Percentiles rank a stretch among this genome's conserved stretches.
Evolutionary conservation across 306 rosid species (phyloP).

Genomic region (Pterocarpus macrocarpus): DNA sequence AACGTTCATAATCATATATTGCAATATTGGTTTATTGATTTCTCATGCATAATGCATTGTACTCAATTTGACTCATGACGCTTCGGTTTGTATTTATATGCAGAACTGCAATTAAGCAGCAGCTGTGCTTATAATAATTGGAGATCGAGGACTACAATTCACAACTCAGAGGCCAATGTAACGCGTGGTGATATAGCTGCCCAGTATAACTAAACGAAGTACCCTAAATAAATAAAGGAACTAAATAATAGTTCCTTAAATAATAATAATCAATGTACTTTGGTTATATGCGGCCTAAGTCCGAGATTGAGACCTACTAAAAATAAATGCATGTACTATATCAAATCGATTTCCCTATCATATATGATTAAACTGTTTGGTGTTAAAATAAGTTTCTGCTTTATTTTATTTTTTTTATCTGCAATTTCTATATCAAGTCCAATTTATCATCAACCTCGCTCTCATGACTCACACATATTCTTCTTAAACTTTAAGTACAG

Average conservation of each 20-base stretch:
- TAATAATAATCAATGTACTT: conserved; percentile 23
- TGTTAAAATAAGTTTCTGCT: background rate
- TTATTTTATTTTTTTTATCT: background rate
- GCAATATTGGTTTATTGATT: background rate
- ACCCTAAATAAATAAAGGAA: background rate
- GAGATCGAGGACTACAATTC: background rate
- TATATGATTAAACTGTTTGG: conserved; percentile 34
- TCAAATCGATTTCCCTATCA: background rate
- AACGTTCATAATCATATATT: background rate
- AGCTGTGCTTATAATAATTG: background rate
- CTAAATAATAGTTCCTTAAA: too few relatives aligned
- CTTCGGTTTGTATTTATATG: background rate
- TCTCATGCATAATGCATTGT: background rate
- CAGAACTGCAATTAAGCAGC: conserved; percentile 30
- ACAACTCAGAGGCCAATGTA: background rate
- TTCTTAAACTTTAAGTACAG: too few relatives aligned
- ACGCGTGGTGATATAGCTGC: background rate
- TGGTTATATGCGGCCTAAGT: conserved; percentile 36
- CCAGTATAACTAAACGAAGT: background rate
- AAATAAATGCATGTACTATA: conserved; percentile 20
- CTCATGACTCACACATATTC: background rate
- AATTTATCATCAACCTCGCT: background rate
- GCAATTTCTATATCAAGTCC: background rate
- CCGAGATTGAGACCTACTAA: conserved; percentile 19
- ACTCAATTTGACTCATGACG: too few relatives aligned